These are phyloP conservation scores for Sesbania bispinosa DNA, from an alignment of 306 rosid species.

Conservation along the genomic window DNA sequence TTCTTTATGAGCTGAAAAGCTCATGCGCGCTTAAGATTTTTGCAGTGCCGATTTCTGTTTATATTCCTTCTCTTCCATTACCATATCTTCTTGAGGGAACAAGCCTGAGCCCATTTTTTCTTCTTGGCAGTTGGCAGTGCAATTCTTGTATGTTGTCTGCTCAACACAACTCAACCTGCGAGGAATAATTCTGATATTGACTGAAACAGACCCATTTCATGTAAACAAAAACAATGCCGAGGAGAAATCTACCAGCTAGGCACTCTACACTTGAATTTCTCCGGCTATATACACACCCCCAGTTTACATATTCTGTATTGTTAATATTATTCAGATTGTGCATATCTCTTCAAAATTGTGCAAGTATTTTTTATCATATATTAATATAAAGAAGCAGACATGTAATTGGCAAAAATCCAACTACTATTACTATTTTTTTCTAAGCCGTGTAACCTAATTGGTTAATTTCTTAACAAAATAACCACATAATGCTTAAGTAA, in stretches of 20 bases:
- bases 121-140: constrained; percentile 68
- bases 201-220: neutral
- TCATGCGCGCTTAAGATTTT: constrained; percentile 27
- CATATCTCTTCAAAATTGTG: neutral
- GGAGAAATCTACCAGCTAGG: neutral
- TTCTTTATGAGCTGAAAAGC: neutral
- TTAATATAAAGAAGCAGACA: too few species aligned
- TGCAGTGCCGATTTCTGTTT: constrained; percentile 87
- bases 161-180: constrained; percentile 49
- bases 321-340: neutral
- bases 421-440: neutral
- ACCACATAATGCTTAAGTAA: too few species aligned
- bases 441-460: neutral
- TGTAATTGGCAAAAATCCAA: neutral
- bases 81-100: constrained; percentile 71
- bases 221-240: neutral
- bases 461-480: neutral
- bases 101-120: constrained; percentile 68
- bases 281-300: neutral
- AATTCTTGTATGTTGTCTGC: constrained; percentile 66
- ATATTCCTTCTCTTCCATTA: constrained; percentile 70
- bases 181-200: constrained; percentile 32
- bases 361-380: too few species aligned
- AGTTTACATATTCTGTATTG: neutral
- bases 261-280: neutral